Evolutionary conservation across 2,329 filamentous ascomycete species (phyloP).

Genomic region (Lasiodiplodia hormozganensis): DNA sequence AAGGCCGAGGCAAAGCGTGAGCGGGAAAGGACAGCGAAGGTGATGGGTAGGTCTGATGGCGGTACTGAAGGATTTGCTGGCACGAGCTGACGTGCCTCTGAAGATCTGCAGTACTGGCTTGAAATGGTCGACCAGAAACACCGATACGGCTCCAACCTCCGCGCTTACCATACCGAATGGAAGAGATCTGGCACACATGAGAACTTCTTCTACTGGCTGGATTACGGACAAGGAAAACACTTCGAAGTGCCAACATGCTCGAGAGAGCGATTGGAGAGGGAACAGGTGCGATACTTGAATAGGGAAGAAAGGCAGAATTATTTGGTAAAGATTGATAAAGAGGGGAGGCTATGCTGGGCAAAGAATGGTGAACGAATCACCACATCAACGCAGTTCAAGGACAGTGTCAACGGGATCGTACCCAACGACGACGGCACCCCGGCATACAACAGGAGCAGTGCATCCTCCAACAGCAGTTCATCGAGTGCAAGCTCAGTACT

Average conservation of each 20-base stretch:
- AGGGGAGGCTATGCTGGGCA: constrained; percentile 83
- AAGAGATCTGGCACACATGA: constrained; percentile 77
- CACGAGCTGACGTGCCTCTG: constrained; percentile 63
- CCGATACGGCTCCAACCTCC: constrained; percentile 82
- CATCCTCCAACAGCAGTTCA: constrained; percentile 33
- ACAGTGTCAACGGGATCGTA: constrained; percentile 73
- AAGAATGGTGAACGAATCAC: constrained; percentile 81
- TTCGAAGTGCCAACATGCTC: constrained; percentile 76
- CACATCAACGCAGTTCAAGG: constrained; percentile 76
- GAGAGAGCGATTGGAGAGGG: constrained; percentile 74
- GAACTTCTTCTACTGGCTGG: constrained; percentile 95
- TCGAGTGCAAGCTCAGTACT: constrained; percentile 45
- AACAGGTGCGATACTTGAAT: constrained; percentile 83
- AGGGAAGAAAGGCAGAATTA: constrained; percentile 83
- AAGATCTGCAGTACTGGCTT: constrained; percentile 79
- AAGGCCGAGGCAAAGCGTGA: constrained; percentile 61
- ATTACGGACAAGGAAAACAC: constrained; percentile 76
- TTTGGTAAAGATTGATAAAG: constrained; percentile 74
- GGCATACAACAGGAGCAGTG: constrained; percentile 43
- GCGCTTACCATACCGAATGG: constrained; percentile 85
- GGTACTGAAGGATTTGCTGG: neutral
- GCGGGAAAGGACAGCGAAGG: constrained; percentile 70
- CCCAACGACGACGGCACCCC: constrained; percentile 51
- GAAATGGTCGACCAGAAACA: constrained; percentile 90
- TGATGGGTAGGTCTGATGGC: constrained; percentile 7